Base-by-base conservation (phyloP, 345 rosid genomes). In the Rhizophora apiculata region DNA sequence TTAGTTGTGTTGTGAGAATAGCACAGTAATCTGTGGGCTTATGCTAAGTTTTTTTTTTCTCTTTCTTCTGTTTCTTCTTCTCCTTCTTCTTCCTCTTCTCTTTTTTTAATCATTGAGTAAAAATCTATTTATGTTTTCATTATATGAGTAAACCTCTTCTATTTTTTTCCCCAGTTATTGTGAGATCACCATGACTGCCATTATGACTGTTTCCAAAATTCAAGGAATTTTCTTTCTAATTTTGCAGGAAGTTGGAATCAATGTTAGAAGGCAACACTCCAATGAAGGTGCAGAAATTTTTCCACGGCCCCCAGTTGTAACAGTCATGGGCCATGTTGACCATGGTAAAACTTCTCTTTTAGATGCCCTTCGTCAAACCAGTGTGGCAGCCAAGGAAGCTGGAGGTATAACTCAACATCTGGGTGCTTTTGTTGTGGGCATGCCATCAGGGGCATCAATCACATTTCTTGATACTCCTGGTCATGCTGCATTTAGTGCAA, bases 341-440 rank as follows among this genome's bases (percentile, higher is more conserved):
- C 99, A 95, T 69, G 98, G 97, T 13, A 95, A 92, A 85, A 95
- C 99, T 64, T 92, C 96, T 60, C 87, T 92, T 76, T 75, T 95
- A 46, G 98, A 95, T 80, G 91, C 99, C 46, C 65, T 92, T 39
- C 87, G 97, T 64, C 85, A 87, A 80, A 90, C 98, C 43, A 87
- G 97, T 16, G 91, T 92, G 46, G 97, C 96, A 20, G 94, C 89
- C 32, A 81, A 76, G 78, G 97, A 95, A 90, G 98, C 99, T 26
- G 97, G 98, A 32, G 99, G 98, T 77, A 95, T 95, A 85, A 95
- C 99, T 68, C 99, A 95, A 70, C 96, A 95, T 63, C 77, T 95
- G 15, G 99, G 99, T 68, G 99, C 97, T 29, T 95, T 95, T 70
- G 86, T 90, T 59, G 98, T 90, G 61, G 78, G 84, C 74, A 95